Conservation (phyloP, 257 asterid species). For the Solanum microdontum region DNA sequence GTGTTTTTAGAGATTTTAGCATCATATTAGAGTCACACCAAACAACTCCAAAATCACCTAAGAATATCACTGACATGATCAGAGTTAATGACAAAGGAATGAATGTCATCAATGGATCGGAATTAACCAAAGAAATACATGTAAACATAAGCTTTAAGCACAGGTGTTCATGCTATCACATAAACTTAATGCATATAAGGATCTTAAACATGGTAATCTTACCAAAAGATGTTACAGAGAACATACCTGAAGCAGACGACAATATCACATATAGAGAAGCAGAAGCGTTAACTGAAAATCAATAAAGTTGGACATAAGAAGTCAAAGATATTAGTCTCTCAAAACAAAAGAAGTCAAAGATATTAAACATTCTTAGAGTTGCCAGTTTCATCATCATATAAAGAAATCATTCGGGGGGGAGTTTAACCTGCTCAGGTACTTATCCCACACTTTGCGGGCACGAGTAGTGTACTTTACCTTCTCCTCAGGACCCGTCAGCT, state of each 20-base stretch:
- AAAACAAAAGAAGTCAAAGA: background rate
- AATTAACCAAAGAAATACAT: background rate
- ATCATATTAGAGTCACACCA: background rate
- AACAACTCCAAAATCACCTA: background rate
- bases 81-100: background rate
- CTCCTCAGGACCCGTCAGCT: slow-evolving; percentile 77
- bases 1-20: background rate
- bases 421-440: slow-evolving; percentile 62
- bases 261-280: background rate
- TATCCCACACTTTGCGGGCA: slow-evolving; percentile 94
- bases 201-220: background rate
- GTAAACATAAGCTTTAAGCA: background rate
- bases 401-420: background rate
- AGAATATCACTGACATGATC: background rate
- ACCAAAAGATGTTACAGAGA: background rate
- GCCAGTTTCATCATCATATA: background rate
- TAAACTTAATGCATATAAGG: background rate
- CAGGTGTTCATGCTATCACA: background rate
- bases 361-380: background rate
- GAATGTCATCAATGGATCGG: background rate
- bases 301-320: background rate
- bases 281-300: background rate
- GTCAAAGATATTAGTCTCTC: background rate
- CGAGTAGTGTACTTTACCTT: slow-evolving; percentile 84
- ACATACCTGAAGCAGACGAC: background rate